Evolutionary conservation across 306 rosid genomes (phyloP).

Genomic region (Acacia confusa): DNA sequence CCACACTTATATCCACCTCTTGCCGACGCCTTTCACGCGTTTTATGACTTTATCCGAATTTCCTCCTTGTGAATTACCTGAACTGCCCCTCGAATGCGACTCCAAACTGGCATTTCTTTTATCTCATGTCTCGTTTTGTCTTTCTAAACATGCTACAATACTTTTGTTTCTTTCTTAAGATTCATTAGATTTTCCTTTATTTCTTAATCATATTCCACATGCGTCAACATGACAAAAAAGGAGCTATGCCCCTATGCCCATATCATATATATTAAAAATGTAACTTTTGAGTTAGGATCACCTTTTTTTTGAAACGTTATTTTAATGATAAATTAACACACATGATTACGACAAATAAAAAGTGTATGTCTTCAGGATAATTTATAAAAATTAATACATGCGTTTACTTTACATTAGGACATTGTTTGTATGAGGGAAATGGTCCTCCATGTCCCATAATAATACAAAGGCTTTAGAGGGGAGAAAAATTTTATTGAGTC

Average conservation of each 20-base stretch:
- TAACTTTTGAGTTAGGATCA: too few relatives aligned
- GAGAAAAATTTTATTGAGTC: too few relatives aligned
- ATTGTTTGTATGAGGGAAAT: too few relatives aligned
- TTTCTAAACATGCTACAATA: neutral
- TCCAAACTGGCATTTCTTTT: neutral
- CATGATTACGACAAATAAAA: neutral
- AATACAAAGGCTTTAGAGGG: too few relatives aligned
- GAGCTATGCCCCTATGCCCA: neutral
- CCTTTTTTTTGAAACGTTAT: neutral
- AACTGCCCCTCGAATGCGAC: neutral
- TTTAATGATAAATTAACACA: neutral
- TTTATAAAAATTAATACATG: too few relatives aligned
- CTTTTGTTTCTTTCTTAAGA: neutral
- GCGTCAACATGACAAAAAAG: neutral
- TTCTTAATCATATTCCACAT: neutral
- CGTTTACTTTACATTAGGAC: too few relatives aligned
- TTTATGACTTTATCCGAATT: slow-evolving; percentile 29
- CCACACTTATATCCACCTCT: neutral
- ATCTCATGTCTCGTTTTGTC: neutral
- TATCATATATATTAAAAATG: too few relatives aligned
- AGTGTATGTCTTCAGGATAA: too few relatives aligned
- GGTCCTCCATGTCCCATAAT: too few relatives aligned
- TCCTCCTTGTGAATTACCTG: neutral
- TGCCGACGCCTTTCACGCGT: slow-evolving; percentile 14
- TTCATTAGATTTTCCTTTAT: neutral